Conservation (phyloP, 352 stramenopile genomes). For the Lagenidium giganteum region DNA sequence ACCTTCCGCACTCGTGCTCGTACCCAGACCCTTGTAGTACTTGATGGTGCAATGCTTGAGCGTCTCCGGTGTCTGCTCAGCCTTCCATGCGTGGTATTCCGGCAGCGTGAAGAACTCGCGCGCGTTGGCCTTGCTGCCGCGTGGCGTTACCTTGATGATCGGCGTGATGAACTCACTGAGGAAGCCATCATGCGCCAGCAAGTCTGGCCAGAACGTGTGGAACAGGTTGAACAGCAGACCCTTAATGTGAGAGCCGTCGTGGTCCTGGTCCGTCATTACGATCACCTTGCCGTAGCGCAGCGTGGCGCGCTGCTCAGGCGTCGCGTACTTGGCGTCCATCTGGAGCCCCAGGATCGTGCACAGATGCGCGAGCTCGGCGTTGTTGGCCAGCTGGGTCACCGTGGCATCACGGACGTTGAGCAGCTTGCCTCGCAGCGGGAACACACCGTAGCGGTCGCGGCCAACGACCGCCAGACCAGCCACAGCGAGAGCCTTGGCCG, state of each 20-base stretch:
- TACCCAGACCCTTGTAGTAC: conserved; percentile 99
- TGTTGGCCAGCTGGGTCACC: conserved; percentile 86
- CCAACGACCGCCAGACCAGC: conserved; percentile 97
- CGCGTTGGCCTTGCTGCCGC: conserved; percentile 61
- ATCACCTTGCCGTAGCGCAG: conserved; percentile 99
- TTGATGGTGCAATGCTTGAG: conserved; percentile 96
- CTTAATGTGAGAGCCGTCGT: conserved; percentile 99
- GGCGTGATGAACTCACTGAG: conserved; percentile 99
- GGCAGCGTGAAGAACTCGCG: conserved; percentile 97
- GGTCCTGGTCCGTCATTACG: conserved; percentile 99
- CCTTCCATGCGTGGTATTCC: conserved; percentile 96
- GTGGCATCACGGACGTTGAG: conserved; percentile 88
- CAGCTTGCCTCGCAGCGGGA: conserved; percentile 97
- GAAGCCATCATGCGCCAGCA: conserved; percentile 94
- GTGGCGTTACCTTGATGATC: conserved; percentile 95
- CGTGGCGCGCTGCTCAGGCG: conserved; percentile 80
- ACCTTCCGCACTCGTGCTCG: conserved; percentile 94
- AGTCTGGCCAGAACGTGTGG: conserved; percentile 97
- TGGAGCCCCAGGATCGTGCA: conserved; percentile 98
- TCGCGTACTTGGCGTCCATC: conserved; percentile 93
- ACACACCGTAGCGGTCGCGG: conserved; percentile 98
- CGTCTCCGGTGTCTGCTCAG: conserved; percentile 29
- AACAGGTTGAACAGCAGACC: conserved; percentile 99
- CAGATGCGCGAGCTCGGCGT: conserved; percentile 94
- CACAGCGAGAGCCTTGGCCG: conserved; percentile 98